Base-by-base conservation (phyloP, 805 yeast genomes). In the Jamesozyma hellenica region DNA sequence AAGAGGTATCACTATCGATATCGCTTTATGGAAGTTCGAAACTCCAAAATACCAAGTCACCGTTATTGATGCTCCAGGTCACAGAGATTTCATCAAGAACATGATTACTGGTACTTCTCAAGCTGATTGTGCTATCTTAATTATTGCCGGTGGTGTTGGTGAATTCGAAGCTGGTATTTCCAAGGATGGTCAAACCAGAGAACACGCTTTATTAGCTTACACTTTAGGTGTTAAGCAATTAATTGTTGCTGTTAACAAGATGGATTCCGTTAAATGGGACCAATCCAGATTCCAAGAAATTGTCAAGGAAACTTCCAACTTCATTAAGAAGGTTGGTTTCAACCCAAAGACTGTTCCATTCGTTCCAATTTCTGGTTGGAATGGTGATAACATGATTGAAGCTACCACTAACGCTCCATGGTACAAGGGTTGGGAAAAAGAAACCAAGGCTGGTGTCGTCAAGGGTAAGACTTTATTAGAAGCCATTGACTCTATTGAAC, bases 21-120 rank as follows among this genome's bases (percentile, higher is more conserved):
- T 95, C 51, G 96, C 97, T 42, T 96, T 88, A 65, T 96, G 88
- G 58, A 96, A 90, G 70, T 90, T 87, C 69, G 94, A 86, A 67
- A 90, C 97, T 47, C 86, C 70, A 25, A 84, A 82, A 64, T 82
- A 96, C 69, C 97, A 90, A 67, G 88, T 88, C 61, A 88, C 97
- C 55, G 96, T 87, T 66, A 95, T 88, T 52, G 97, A 88, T 74
- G 86, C 95, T 65, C 96, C 96, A 42, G 97, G 97, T 60, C 97
- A 90, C 77, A 92, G 94, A 50, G 97, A 90, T 75, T 90, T 88
- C 70, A 90, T 90, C 70, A 90, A 90, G 75, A 88, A 88, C 70
- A 88, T 88, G 97, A 88, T 90, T 66, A 86, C 96, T 52, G 97
- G 97, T 80, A 96, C 97, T 58, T 95, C 97, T 58, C 95, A 90